phyloP scores from a whole-genome alignment of 2,329 filamentous ascomycete species.

The Seiridium unicorne region DNA sequence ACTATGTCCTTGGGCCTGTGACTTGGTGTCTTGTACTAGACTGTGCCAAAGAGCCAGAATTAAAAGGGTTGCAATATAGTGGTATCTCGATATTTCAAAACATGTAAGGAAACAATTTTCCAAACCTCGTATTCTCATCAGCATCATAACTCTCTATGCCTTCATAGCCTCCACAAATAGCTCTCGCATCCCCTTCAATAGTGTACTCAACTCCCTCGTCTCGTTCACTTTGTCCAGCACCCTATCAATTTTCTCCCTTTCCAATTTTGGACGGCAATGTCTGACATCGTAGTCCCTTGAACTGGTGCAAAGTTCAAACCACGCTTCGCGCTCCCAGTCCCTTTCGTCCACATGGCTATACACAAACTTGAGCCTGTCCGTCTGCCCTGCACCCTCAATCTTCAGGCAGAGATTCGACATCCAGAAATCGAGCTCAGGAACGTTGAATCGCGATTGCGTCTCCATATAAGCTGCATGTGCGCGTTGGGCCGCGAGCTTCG shows the following conservation, averaged over 20 bases:
- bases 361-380: conserved; percentile 85
- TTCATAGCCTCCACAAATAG: conserved; percentile 70
- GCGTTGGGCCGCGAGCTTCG: conserved; percentile 68
- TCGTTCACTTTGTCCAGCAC: conserved; percentile 82
- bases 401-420: conserved; percentile 83
- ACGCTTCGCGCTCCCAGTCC: conserved; percentile 85
- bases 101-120: background rate
- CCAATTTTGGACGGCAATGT: conserved; percentile 78
- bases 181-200: conserved; percentile 81
- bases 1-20: no score
- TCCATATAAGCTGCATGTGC: conserved; percentile 74
- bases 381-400: conserved; percentile 83
- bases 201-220: conserved; percentile 65
- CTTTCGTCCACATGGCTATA: conserved; percentile 85
- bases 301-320: conserved; percentile 86
- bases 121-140: background rate
- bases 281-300: conserved; percentile 82
- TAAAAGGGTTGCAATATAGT: no score
- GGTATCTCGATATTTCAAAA: background rate
- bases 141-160: conserved; percentile 26
- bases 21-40: no score
- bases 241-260: conserved; percentile 72
- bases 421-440: conserved; percentile 95
- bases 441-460: conserved; percentile 82
- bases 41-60: no score